A percentile compares a stretch with the other conserved stretches of the same genome.
These are phyloP conservation scores for Deakozyma indianensis DNA, from an alignment of 805 yeast species.

Conservation along the genomic window DNA sequence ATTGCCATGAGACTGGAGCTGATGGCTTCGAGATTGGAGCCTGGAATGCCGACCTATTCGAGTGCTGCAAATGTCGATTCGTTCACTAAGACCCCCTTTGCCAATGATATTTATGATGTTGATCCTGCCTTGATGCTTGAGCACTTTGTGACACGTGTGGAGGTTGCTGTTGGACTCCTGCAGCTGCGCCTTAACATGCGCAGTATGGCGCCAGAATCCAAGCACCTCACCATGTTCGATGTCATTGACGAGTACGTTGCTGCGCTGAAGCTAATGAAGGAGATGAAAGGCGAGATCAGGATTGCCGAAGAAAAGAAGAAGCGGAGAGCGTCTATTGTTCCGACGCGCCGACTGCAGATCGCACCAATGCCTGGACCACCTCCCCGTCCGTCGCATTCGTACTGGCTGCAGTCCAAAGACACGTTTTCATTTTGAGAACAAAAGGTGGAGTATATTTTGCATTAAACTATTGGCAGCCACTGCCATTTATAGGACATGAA, in stretches of 20 bases:
- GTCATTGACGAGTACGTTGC: background rate
- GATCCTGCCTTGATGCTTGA: background rate
- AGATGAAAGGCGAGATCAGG: background rate
- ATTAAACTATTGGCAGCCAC: background rate
- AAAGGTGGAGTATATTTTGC: background rate
- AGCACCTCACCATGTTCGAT: background rate
- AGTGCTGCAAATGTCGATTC: background rate
- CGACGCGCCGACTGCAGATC: background rate
- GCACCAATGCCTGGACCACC: background rate
- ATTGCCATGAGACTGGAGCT: background rate
- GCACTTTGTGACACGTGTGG: slow-evolving; percentile 1
- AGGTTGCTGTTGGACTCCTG: background rate
- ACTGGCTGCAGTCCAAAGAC: background rate
- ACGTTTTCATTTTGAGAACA: background rate
- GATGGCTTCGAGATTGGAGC: background rate
- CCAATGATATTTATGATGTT: background rate
- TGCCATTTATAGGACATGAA: background rate
- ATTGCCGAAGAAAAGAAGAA: slow-evolving; percentile 1
- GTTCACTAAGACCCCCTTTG: background rate
- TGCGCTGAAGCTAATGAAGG: background rate
- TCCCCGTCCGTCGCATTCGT: background rate
- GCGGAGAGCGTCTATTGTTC: background rate
- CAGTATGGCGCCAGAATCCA: background rate
- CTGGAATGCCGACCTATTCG: background rate
- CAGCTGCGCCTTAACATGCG: background rate